phyloP scores from a whole-genome alignment of 768 basidiomycete genomes.

The Chalciporus pseudorubinellus region DNA sequence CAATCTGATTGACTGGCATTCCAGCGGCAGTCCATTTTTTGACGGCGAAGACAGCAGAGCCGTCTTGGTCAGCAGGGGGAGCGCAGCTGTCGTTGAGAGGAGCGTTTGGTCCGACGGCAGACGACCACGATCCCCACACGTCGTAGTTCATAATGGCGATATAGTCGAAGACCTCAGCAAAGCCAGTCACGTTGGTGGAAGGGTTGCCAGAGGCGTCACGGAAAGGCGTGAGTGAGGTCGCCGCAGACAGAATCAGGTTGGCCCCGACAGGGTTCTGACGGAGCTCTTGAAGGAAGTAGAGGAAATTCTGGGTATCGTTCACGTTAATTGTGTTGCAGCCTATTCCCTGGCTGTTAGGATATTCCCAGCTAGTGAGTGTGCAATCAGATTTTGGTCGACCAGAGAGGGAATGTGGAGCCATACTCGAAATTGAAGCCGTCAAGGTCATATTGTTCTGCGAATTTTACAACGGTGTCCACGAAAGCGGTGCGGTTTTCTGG shows the following conservation, averaged over 20 bases:
- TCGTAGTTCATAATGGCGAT: slow-evolving; percentile 67
- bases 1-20: slow-evolving; percentile 64
- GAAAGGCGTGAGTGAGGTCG: slow-evolving; percentile 65
- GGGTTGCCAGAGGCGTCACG: slow-evolving; percentile 56
- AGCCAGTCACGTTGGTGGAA: slow-evolving; percentile 62
- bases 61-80: slow-evolving; percentile 52
- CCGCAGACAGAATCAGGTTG: slow-evolving; percentile 66
- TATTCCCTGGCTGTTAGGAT: slow-evolving; percentile 62
- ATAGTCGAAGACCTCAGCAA: slow-evolving; percentile 65
- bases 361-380: slow-evolving; percentile 69
- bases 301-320: slow-evolving; percentile 71
- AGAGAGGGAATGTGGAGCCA: background rate
- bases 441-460: slow-evolving; percentile 48
- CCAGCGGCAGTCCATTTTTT: slow-evolving; percentile 70
- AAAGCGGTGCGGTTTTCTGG: slow-evolving; percentile 58
- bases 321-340: slow-evolving; percentile 58
- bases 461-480: slow-evolving; percentile 47
- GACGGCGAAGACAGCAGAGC: slow-evolving; percentile 73
- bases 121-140: slow-evolving; percentile 47
- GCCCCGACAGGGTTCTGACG: slow-evolving; percentile 43
- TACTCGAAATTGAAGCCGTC: slow-evolving; percentile 46
- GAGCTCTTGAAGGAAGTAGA: slow-evolving; percentile 67
- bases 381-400: background rate
- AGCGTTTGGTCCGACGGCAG: slow-evolving; percentile 69
- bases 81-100: slow-evolving; percentile 76